Evolutionary conservation across 345 rosid species (phyloP), one percentile per base, ranked within the genome.

Genomic region (Rhodamnia argentea): DNA sequence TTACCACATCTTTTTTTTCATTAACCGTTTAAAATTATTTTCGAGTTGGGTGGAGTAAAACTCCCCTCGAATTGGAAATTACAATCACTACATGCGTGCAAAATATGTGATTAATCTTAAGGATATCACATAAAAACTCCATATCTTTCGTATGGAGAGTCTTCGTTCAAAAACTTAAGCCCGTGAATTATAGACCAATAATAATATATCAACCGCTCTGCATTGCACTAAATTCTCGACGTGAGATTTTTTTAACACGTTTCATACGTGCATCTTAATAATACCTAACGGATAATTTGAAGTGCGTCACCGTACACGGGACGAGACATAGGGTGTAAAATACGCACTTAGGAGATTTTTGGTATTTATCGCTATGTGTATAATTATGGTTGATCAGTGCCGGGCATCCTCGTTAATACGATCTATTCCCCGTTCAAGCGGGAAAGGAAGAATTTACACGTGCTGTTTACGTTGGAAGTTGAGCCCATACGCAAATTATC

Each of bases 261-360:
- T 0, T 11, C 52, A 11, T 14, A 12, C 0, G 14, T 11, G 4
- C 4, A 11, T 11, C 14, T 0, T 11, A 11, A 51, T 12, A 51
- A 11, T 51, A 14, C 11, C 42, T 14, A 29, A 20, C 9, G 22
- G 15, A 62, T 15, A 62, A 22, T 62, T 62, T 14, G 40, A 62
- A 29, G 22, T 27, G 11, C 29, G 20, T 10, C 5, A 2, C 20
- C 40, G 1, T 27, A 14, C 7, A 29, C 11, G 27, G 9, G 2
- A 27, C 10, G 1, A 14, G 5, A 62, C 22, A 62, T 14, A 62
- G 42, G 42, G 10, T 7, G 3, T 3, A 62, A 29, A 4, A 27
- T 3, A 5, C 15, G 42, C 40, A 18, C 2, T 7, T 0, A 4
- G 18, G 75, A 15, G 40, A 62, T 62, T 62, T 11, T 27, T 27